Conservation (phyloP, 2,329 filamentous ascomycete genomes). For the Colletotrichum cereale region DNA sequence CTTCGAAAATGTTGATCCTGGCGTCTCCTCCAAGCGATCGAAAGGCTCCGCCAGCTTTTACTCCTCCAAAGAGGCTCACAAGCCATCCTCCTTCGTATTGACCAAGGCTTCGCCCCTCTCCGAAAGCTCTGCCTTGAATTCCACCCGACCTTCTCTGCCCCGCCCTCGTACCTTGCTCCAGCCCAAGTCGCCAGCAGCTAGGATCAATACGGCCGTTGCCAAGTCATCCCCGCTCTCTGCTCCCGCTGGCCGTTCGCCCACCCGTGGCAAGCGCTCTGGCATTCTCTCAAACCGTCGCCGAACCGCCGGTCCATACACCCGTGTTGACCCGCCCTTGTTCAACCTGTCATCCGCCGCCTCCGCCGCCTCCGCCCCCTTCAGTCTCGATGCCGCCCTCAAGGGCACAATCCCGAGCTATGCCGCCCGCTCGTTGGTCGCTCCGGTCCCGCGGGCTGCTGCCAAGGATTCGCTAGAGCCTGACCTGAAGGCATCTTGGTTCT, state of each 20-base stretch:
- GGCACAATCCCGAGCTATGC: conserved; percentile 77
- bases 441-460: conserved; percentile 43
- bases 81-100: conserved; percentile 61
- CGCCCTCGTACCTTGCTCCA: conserved; percentile 62
- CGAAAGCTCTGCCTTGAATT: conserved; percentile 18
- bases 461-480: conserved; percentile 57
- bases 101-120: conserved; percentile 55
- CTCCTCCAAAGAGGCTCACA: conserved; percentile 60
- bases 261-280: conserved; percentile 75
- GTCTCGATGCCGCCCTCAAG: conserved; percentile 84
- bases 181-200: conserved; percentile 65
- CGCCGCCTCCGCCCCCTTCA: conserved; percentile 76
- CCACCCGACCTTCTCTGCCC: conserved; percentile 43
- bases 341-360: conserved; percentile 56
- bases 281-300: conserved; percentile 78
- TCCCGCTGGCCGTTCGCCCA: conserved; percentile 86
- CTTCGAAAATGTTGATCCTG: conserved; percentile 73
- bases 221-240: conserved; percentile 70
- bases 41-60: conserved; percentile 61
- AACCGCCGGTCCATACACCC: conserved; percentile 71
- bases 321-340: conserved; percentile 78
- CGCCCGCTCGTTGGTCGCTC: conserved; percentile 52
- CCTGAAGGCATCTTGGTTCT: conserved; percentile 81
- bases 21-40: conserved; percentile 68
- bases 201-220: conserved; percentile 57